These are phyloP conservation scores for Paramecium caudatum DNA, from an alignment of 73 alveolate species.

Conservation along the genomic window DNA sequence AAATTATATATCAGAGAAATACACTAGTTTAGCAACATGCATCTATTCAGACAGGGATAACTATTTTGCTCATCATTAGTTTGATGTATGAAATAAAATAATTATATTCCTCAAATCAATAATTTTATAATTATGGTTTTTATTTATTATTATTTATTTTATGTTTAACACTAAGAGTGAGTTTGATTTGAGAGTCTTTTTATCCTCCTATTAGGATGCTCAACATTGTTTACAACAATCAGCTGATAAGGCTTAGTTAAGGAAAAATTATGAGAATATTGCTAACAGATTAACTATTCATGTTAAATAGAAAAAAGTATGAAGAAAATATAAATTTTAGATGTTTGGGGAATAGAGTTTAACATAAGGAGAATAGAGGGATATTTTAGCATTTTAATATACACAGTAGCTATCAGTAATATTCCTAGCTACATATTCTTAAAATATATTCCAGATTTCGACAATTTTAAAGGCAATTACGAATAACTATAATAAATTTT, in stretches of 20 bases:
- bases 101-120: neutral
- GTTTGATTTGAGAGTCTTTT: slow-evolving; percentile 14
- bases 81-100: neutral
- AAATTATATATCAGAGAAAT: slow-evolving; percentile 15
- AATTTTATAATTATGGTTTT: slow-evolving; percentile 58
- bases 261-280: slow-evolving; percentile 56
- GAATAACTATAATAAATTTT: neutral
- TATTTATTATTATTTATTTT: neutral
- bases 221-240: slow-evolving; percentile 43
- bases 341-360: neutral
- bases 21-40: slow-evolving; percentile 38
- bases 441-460: slow-evolving; percentile 53
- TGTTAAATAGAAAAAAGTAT: slow-evolving; percentile 39
- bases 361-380: slow-evolving; percentile 8
- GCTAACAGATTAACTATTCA: slow-evolving; percentile 29
- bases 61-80: neutral
- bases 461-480: slow-evolving; percentile 50
- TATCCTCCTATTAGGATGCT: slow-evolving; percentile 49
- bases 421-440: slow-evolving; percentile 29
- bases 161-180: slow-evolving; percentile 16
- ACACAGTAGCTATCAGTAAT: slow-evolving; percentile 39
- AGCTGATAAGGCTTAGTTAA: slow-evolving; percentile 9
- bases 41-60: slow-evolving; percentile 59
- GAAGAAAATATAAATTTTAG: neutral
- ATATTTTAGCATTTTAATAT: slow-evolving; percentile 34